These are phyloP conservation scores for Tolypocladium ophioglossoides DNA, from an alignment of 2,329 filamentous ascomycete genomes.

Conservation along the genomic window DNA sequence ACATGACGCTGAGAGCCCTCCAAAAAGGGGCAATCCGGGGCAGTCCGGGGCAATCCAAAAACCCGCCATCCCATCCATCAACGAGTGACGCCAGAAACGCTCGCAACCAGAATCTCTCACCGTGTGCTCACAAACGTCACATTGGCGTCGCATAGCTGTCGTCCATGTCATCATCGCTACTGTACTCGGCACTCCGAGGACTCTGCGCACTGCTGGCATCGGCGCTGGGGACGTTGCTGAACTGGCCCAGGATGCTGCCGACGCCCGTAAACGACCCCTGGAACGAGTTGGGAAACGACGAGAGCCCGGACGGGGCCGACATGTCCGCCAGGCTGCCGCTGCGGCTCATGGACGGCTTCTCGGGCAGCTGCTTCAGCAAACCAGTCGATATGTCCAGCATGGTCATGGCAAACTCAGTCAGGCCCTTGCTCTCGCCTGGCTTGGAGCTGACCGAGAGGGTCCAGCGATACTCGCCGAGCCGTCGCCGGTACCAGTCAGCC, in stretches of 20 bases:
- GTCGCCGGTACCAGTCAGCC: conserved; percentile 80
- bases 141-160: conserved; percentile 15
- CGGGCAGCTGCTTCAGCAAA: conserved; percentile 57
- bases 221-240: conserved; percentile 33
- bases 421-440: conserved; percentile 45
- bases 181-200: conserved; percentile 36
- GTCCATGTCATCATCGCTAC: conserved; percentile 46
- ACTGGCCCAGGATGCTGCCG: conserved; percentile 26
- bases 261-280: conserved; percentile 19
- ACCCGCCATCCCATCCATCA: not conserved
- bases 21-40: too few species aligned
- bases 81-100: not conserved
- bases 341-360: conserved; percentile 57
- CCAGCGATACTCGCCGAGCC: conserved; percentile 87
- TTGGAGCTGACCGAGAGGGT: conserved; percentile 80
- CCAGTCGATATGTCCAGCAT: conserved; percentile 65
- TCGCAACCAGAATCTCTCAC: not conserved
- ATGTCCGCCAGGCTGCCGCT: conserved; percentile 40
- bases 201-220: conserved; percentile 42
- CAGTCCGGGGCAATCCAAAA: not conserved
- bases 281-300: conserved; percentile 13
- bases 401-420: conserved; percentile 64
- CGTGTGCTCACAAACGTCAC: not conserved
- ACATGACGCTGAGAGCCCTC: not conserved
- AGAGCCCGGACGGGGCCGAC: conserved; percentile 18